Evolutionary conservation across 805 yeast species (phyloP), one percentile per base, ranked within the genome.

Genomic region (Wickerhamiella nectarea): DNA sequence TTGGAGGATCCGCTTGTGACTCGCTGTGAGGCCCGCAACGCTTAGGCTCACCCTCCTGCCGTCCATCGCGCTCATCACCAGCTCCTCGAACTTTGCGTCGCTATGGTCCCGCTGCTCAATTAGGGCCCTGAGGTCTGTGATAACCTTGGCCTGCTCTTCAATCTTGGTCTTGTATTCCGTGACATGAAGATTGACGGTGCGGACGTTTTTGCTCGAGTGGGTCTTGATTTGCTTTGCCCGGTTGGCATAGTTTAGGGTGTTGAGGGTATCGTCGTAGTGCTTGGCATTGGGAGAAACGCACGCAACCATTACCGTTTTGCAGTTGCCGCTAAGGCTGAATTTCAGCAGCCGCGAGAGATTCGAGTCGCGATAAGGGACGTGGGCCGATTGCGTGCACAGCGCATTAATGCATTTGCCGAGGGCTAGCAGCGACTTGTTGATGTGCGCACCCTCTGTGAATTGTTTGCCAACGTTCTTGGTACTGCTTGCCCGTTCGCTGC

Each of bases 381-480:
- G 63, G 41, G 73, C 66, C 45, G 78, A 69, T 4, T 76, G 74
- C 51, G 79, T 86, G 62, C 95, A 83, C 35, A 87, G 66, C 1
- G 96, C 95, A 60, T 85, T 86, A 49, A 89, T 87, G 61, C 96
- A 89, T 56, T 86, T 87, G 0, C 96, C 97, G 37, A 89, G 67
- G 0, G 97, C 95, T 39, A 89, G 62, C 36, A 89, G 65, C 0
- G 95, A 85, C 57, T 78, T 75, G 64, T 89, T 89, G 56, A 89
- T 89, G 58, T 84, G 84, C 11, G 96, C 97, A 21, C 97, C 96
- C 59, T 89, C 97, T 45, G 75, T 73, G 11, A 89, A 67, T 39
- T 95, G 64, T 24, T 70, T 73, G 0, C 97, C 97, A 37, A 85
- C 62, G 59, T 89, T 89, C 51, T 74, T 75, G 0, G 97, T 86